These are phyloP conservation scores for Mucor velutinosus DNA, from an alignment of 371 early-diverging fungal species.

Conservation along the genomic window DNA sequence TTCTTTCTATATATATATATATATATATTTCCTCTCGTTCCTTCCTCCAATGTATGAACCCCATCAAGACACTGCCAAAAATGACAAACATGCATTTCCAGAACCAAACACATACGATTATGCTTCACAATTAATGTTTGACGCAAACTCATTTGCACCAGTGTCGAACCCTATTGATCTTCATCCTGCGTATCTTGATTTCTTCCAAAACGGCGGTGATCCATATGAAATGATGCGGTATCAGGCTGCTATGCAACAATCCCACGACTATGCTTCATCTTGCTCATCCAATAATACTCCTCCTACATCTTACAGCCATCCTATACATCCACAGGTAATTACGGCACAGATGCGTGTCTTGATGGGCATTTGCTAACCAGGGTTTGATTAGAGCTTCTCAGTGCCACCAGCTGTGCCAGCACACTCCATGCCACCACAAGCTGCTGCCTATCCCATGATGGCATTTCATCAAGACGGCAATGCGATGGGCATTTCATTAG, in stretches of 20 bases:
- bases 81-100: conserved; percentile 20
- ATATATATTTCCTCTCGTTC: neutral
- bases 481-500: conserved; percentile 8
- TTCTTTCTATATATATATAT: no score
- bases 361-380: neutral
- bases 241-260: conserved; percentile 21
- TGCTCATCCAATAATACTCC: conserved; percentile 15
- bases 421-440: neutral
- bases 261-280: conserved; percentile 24
- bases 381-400: neutral
- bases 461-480: conserved; percentile 15
- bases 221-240: conserved; percentile 24
- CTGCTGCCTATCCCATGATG: conserved; percentile 22
- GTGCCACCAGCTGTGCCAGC: neutral
- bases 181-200: conserved; percentile 13
- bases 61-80: conserved; percentile 17
- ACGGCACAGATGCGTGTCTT: neutral
- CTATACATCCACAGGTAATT: conserved; percentile 11
- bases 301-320: conserved; percentile 8
- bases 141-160: conserved; percentile 21
- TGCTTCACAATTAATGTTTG: conserved; percentile 24
- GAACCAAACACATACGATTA: conserved; percentile 25
- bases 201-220: conserved; percentile 13
- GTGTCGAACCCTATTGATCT: conserved; percentile 19
- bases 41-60: conserved; percentile 10